A percentile compares a stretch with the other conserved stretches of the same genome.
Evolutionary conservation across 2,329 filamentous ascomycete genomes (phyloP).

Genomic region (Bertia moriformis): DNA sequence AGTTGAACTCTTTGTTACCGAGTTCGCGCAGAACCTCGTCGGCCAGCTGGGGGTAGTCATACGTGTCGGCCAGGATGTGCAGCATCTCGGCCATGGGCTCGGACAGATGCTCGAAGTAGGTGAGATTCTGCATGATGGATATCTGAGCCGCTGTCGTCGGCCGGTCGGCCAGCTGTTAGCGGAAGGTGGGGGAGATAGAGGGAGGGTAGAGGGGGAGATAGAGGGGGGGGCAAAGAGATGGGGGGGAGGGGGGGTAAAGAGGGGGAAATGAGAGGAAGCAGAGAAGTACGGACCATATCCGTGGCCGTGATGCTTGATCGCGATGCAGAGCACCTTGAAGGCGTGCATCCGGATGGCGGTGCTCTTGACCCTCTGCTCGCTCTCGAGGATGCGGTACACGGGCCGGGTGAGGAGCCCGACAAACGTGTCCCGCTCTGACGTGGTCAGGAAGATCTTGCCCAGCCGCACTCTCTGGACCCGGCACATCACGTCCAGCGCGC

Average conservation of each 20-base stretch:
- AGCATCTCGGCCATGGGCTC: constrained; percentile 98
- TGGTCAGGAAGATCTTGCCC: constrained; percentile 84
- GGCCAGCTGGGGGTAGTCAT: constrained; percentile 88
- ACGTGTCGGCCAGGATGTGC: constrained; percentile 88
- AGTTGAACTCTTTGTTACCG: constrained; percentile 96
- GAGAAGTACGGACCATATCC: constrained; percentile 57
- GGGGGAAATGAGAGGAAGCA: not conserved
- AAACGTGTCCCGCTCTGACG: constrained; percentile 90
- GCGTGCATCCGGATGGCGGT: constrained; percentile 87
- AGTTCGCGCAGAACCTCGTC: constrained; percentile 89
- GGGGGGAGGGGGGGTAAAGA: not conserved
- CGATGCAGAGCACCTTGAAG: constrained; percentile 91
- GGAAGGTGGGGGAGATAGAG: not conserved
- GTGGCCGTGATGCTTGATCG: constrained; percentile 94
- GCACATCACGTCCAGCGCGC: constrained; percentile 83
- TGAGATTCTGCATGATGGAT: constrained; percentile 91
- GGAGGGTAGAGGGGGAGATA: constrained; percentile 8
- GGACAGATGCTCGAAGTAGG: constrained; percentile 96
- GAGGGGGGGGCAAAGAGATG: not conserved
- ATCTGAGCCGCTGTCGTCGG: constrained; percentile 66
- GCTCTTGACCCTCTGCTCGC: constrained; percentile 79
- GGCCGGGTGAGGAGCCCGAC: constrained; percentile 82
- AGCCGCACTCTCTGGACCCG: constrained; percentile 89
- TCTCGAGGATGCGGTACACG: constrained; percentile 87
- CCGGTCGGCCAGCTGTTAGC: constrained; percentile 10